These are phyloP conservation scores for Sphenostylis stenocarpa DNA, from an alignment of 306 rosid genomes.

Conservation along the genomic window DNA sequence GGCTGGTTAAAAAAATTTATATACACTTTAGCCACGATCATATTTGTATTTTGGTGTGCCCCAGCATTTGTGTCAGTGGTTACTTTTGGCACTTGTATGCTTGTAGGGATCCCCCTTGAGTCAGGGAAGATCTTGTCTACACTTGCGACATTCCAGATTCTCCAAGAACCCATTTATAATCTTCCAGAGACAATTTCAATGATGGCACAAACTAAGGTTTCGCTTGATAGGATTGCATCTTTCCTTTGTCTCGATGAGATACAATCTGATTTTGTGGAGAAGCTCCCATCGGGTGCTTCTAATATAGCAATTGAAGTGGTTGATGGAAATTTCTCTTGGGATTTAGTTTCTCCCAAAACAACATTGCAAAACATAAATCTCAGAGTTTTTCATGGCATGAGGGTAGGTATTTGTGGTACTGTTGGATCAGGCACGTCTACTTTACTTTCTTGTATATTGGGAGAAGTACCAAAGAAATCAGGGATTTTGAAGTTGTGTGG, in stretches of 20 bases:
- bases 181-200: conserved; percentile 35
- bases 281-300: conserved; percentile 27
- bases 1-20: conserved; percentile 29
- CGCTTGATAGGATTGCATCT: conserved; percentile 37
- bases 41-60: conserved; percentile 33
- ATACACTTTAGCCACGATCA: background rate
- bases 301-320: conserved; percentile 25
- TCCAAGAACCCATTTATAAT: conserved; percentile 30
- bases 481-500: conserved; percentile 34
- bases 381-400: conserved; percentile 25
- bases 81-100: conserved; percentile 37
- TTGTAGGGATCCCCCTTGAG: too few relatives aligned
- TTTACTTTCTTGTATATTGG: conserved; percentile 33
- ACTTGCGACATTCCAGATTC: conserved; percentile 39
- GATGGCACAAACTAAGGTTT: conserved; percentile 37
- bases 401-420: conserved; percentile 37
- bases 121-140: conserved; percentile 43
- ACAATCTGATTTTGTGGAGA: conserved; percentile 24
- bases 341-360: background rate
- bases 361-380: conserved; percentile 31
- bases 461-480: conserved; percentile 33
- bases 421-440: conserved; percentile 46
- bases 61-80: conserved; percentile 43
- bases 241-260: conserved; percentile 32
- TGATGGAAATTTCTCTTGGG: conserved; percentile 40